Evolutionary conservation across 164 flowering plant species (phyloP).

Genomic region (Tetracentron sinense): DNA sequence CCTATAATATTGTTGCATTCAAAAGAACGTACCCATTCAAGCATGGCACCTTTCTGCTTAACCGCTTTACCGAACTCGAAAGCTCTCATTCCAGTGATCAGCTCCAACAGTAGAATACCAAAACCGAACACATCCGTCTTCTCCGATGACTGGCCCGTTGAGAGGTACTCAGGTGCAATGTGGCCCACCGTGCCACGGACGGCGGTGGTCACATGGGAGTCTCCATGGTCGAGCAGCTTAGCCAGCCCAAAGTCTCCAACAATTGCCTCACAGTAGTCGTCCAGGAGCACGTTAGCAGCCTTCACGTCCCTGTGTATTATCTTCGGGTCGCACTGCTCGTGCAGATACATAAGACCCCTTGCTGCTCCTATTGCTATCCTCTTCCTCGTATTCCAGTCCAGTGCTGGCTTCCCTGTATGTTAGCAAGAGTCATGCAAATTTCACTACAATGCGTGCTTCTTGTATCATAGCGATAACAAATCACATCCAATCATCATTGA

Average conservation of each 20-base stretch:
- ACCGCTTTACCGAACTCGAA: constrained; percentile 79
- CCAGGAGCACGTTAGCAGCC: constrained; percentile 89
- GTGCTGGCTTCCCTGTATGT: constrained; percentile 61
- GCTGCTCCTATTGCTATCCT: constrained; percentile 88
- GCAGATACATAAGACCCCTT: constrained; percentile 80
- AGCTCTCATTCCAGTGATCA: constrained; percentile 84
- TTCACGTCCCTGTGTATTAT: constrained; percentile 91
- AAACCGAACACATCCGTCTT: constrained; percentile 94
- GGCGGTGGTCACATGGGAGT: constrained; percentile 93
- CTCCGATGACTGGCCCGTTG: constrained; percentile 94
- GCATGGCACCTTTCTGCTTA: constrained; percentile 84
- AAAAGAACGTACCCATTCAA: constrained; percentile 68
- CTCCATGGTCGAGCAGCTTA: constrained; percentile 83
- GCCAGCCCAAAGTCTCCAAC: constrained; percentile 97
- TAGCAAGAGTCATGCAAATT: neutral
- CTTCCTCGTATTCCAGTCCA: constrained; percentile 90
- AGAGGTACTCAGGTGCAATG: constrained; percentile 91
- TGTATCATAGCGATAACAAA: no score
- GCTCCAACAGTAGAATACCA: constrained; percentile 82
- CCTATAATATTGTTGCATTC: neutral
- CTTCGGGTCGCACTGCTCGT: constrained; percentile 96
- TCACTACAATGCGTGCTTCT: neutral
- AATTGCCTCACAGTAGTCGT: constrained; percentile 78
- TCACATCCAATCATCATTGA: no score
- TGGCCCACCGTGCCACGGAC: constrained; percentile 95